A percentile compares a stretch with the other conserved stretches of the same genome.
Conservation (phyloP, 208 protist species). For the Blastocrithidia nonstop region DNA sequence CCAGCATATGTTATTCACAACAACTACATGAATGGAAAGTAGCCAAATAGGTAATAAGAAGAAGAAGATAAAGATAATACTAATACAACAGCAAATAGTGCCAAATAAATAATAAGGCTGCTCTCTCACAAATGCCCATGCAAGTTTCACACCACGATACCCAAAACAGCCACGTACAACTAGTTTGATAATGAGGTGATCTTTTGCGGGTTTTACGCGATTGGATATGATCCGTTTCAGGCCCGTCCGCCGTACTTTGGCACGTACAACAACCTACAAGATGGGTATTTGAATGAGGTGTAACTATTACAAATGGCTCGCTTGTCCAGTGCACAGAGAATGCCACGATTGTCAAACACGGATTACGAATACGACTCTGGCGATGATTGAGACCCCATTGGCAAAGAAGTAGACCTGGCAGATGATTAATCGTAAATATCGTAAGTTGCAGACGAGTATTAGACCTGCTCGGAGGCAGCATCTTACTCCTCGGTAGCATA, state of each 20-base stretch:
- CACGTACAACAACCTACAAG: slow-evolving; percentile 53
- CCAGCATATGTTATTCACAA: no score
- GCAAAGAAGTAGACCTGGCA: no score
- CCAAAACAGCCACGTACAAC: slow-evolving; percentile 8
- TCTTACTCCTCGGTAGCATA: no score
- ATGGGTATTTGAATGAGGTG: slow-evolving; percentile 23
- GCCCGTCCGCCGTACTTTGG: slow-evolving; percentile 76
- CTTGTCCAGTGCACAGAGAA: slow-evolving; percentile 8
- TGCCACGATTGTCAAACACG: slow-evolving; percentile 54
- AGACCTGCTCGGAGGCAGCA: no score
- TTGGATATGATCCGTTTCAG: slow-evolving; percentile 74
- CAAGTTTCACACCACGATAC: slow-evolving; percentile 24
- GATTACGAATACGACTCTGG: slow-evolving; percentile 83
- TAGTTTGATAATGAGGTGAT: slow-evolving; percentile 56
- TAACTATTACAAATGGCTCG: slow-evolving; percentile 37
- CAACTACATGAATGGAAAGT: no score
- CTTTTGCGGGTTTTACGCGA: slow-evolving; percentile 60
- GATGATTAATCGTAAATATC: no score
- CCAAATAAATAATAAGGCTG: no score
- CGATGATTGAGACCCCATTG: slow-evolving; percentile 76
- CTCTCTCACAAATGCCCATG: slow-evolving; percentile 20
- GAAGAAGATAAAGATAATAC: no score
- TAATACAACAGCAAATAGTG: no score
- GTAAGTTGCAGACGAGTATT: no score
- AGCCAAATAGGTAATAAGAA: no score